Base-by-base conservation (phyloP, 441 rosid species). In the Viola pubescens region DNA sequence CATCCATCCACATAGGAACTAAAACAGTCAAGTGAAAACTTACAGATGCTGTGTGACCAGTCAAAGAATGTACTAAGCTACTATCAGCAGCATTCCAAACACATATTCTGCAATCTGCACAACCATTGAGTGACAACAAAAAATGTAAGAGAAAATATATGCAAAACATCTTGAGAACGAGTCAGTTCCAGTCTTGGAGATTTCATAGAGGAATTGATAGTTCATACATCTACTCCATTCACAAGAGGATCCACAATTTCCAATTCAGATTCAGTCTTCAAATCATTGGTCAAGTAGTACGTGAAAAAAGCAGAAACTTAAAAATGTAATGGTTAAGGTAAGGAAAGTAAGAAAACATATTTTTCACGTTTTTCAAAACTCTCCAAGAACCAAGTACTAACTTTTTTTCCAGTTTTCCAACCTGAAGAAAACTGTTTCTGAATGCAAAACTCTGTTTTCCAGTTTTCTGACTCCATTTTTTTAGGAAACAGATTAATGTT, bases 11-110 rank as follows among this genome's bases (percentile, higher is more conserved):
- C 48, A 63, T 16, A 10, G 7, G 52, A 45, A 38, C 46, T 10
- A 49, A 12, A 61, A 48, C 45, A 58, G 45, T 50, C 61, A 65
- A 42, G 59, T 26, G 34, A 54, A 41, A 12, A 78, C 99, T 91
- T 76, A 94, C 98, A 47, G 97, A 91, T 69, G 74, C 89, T 60
- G 86, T 85, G 58, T 94, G 99, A 67, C 99, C 99, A 37, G 97
- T 87, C 82, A 94, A 81, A 71, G 90, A 87, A 81, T 94, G 99
- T 62, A 94, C 98, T 74, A 91, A 76, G 84, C 87, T 81, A 74
- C 98, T 86, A 82, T 94, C 94, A 68, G 88, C 81, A 11, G 98
- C 98, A 75, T 94, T 91, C 99, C 99, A 94, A 59, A 94, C 98
- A 47, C 99, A 94, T 79, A 94, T 91, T 81, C 99, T 85, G 86